Conservation (phyloP, 352 stramenopile genomes). For the Aphanomyces euteiches region DNA sequence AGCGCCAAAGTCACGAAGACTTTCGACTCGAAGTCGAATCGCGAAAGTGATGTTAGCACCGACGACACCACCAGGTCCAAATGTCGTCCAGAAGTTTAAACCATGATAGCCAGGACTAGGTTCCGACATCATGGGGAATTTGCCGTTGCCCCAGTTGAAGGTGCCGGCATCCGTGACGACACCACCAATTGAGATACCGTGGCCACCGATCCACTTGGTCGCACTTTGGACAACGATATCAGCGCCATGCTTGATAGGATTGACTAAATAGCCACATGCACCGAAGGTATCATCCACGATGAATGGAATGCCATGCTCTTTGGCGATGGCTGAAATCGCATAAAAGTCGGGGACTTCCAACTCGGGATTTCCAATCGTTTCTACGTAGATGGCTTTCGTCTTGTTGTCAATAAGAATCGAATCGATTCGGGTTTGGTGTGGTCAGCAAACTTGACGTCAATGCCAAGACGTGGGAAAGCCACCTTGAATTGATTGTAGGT, state of each 20-base stretch:
- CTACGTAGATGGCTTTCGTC: constrained; percentile 93
- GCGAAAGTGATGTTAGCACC: constrained; percentile 30
- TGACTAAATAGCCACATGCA: constrained; percentile 89
- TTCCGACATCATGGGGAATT: constrained; percentile 92
- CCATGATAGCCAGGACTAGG: constrained; percentile 55
- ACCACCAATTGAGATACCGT: constrained; percentile 92
- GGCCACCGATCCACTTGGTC: constrained; percentile 96
- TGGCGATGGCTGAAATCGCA: constrained; percentile 85
- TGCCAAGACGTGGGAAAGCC: constrained; percentile 89
- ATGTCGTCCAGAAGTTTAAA: constrained; percentile 39
- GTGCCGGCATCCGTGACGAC: constrained; percentile 78
- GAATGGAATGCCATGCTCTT: constrained; percentile 85
- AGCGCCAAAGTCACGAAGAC: constrained; percentile 84
- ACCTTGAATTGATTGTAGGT: constrained; percentile 93
- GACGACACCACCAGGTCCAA: constrained; percentile 32
- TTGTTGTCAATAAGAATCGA: constrained; percentile 77
- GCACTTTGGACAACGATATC: constrained; percentile 92
- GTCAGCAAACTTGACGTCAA: constrained; percentile 93
- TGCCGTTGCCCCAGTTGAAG: constrained; percentile 90
- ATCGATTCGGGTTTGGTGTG: constrained; percentile 84
- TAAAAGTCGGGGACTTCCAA: constrained; percentile 94
- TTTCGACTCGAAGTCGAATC: constrained; percentile 48
- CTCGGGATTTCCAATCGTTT: constrained; percentile 92
- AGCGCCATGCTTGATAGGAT: constrained; percentile 86
- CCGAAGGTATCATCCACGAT: constrained; percentile 95